These are phyloP conservation scores for Didymella arachidicola DNA, from an alignment of 2,329 filamentous ascomycete genomes.

Conservation along the genomic window DNA sequence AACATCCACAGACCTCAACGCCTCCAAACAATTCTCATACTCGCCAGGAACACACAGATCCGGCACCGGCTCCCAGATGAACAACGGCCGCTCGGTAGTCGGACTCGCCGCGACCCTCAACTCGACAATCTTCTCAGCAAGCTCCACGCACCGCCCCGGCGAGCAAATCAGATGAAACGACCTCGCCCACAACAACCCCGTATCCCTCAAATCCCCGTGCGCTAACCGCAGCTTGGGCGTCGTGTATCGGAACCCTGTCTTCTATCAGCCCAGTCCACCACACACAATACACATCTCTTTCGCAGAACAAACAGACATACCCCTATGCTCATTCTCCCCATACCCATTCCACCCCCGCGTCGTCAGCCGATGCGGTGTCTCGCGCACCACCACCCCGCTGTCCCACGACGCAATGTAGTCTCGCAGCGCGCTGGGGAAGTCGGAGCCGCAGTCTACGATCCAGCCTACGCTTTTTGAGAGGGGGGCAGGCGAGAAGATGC, in stretches of 20 bases:
- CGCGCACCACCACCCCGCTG: conserved; percentile 74
- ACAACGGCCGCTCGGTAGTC: conserved; percentile 62
- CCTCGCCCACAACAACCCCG: conserved; percentile 70
- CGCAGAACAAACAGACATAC: conserved; percentile 35
- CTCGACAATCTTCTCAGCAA: conserved; percentile 74
- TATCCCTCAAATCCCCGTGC: conserved; percentile 70
- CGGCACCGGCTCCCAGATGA: conserved; percentile 96
- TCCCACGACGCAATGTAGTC: conserved; percentile 75
- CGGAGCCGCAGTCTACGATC: conserved; percentile 88
- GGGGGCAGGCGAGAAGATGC: conserved; percentile 78
- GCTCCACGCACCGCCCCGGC: conserved; percentile 75
- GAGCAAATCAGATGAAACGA: conserved; percentile 91
- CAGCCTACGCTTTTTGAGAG: conserved; percentile 77
- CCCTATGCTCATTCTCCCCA: conserved; percentile 70
- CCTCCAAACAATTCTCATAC: conserved; percentile 60
- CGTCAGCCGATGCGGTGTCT: conserved; percentile 72
- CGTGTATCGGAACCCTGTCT: conserved; percentile 78
- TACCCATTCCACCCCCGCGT: conserved; percentile 96
- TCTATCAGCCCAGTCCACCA: background rate
- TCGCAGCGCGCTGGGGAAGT: conserved; percentile 77
- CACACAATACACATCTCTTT: too few species aligned
- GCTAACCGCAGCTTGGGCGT: conserved; percentile 86
- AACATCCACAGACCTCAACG: conserved; percentile 64
- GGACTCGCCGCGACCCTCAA: conserved; percentile 53
- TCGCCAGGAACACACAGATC: conserved; percentile 80